Percentiles rank a stretch among this genome's conserved stretches.
Conservation (phyloP, 2,329 filamentous ascomycete species). For the Blastomyces gilchristii region DNA sequence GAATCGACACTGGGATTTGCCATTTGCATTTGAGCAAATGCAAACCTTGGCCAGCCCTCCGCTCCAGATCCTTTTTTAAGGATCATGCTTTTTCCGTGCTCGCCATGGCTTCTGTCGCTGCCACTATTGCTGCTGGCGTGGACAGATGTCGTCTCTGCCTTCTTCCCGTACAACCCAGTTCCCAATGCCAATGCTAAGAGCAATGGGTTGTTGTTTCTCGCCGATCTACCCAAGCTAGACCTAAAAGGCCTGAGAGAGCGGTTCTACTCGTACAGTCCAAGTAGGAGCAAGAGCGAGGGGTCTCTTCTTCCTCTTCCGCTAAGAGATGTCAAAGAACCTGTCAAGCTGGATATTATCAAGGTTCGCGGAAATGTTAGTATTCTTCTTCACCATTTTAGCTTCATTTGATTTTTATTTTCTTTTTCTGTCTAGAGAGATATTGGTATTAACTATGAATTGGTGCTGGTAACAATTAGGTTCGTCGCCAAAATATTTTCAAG, state of each 20-base stretch:
- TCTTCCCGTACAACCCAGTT: slow-evolving; percentile 8
- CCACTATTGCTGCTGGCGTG: slow-evolving; percentile 10
- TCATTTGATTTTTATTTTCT: not conserved
- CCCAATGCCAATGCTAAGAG: not conserved
- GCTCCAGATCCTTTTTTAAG: slow-evolving; percentile 7
- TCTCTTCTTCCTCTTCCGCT: slow-evolving; percentile 8
- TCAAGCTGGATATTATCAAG: slow-evolving; percentile 32
- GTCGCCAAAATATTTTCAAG: slow-evolving; percentile 41
- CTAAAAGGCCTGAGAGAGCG: slow-evolving; percentile 7
- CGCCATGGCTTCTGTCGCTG: slow-evolving; percentile 25
- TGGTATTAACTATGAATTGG: slow-evolving; percentile 5
- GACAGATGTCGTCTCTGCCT: slow-evolving; percentile 4
- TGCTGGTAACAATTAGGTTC: slow-evolving; percentile 20
- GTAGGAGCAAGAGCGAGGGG: slow-evolving; percentile 5
- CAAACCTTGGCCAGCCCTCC: not conserved
- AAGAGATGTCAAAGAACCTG: slow-evolving; percentile 17
- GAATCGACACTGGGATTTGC: not conserved
- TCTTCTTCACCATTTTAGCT: not conserved
- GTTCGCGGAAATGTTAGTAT: slow-evolving; percentile 19
- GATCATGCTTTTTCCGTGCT: slow-evolving; percentile 31
- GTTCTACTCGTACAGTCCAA: slow-evolving; percentile 17
- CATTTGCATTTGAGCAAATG: slow-evolving; percentile 1
- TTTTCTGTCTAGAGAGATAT: not conserved
- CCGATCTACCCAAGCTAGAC: not conserved
- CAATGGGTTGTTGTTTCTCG: not conserved